Percentiles rank a stretch among this genome's conserved stretches.
Evolutionary conservation across 2,329 filamentous ascomycete species (phyloP).

Genomic region (Graphilbum fragrans): DNA sequence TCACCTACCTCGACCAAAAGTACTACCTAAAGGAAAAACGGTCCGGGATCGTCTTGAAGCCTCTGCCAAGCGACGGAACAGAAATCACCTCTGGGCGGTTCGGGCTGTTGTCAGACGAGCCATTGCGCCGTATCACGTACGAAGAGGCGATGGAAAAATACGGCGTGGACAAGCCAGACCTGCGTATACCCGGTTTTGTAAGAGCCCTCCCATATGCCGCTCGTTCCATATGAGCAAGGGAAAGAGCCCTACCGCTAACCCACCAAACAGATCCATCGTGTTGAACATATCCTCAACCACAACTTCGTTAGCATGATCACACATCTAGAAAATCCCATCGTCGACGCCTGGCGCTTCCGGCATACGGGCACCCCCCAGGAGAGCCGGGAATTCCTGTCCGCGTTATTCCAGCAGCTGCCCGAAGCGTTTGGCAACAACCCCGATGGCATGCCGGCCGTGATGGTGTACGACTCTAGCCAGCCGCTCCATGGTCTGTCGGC

Average conservation of each 20-base stretch:
- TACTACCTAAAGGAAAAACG: conserved; percentile 16
- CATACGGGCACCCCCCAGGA: conserved; percentile 38
- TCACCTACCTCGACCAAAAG: conserved; percentile 32
- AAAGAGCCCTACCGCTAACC: too few relatives aligned
- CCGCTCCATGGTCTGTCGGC: conserved; percentile 67
- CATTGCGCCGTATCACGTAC: conserved; percentile 56
- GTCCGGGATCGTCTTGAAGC: conserved; percentile 12
- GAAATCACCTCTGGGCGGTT: too few relatives aligned
- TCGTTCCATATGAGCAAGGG: too few relatives aligned
- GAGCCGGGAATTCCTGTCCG: conserved; percentile 53
- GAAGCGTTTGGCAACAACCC: conserved; percentile 53
- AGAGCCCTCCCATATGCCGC: too few relatives aligned
- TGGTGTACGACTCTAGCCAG: conserved; percentile 60
- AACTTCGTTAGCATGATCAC: conserved; percentile 68
- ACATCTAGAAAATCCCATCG: conserved; percentile 49
- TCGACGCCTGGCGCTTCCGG: conserved; percentile 64
- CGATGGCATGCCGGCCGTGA: conserved; percentile 67
- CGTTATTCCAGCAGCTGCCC: conserved; percentile 47
- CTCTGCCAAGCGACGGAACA: too few relatives aligned
- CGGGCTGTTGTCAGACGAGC: conserved; percentile 13
- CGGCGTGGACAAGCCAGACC: conserved; percentile 86
- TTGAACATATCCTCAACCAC: conserved; percentile 50
- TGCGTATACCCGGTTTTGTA: conserved; percentile 46
- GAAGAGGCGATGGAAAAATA: conserved; percentile 65
- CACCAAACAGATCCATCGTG: conserved; percentile 43